Percentiles rank a stretch among this genome's conserved stretches.
Conservation (phyloP, 202 grass and related monocot species). For the Sporobolus alterniflorus region DNA sequence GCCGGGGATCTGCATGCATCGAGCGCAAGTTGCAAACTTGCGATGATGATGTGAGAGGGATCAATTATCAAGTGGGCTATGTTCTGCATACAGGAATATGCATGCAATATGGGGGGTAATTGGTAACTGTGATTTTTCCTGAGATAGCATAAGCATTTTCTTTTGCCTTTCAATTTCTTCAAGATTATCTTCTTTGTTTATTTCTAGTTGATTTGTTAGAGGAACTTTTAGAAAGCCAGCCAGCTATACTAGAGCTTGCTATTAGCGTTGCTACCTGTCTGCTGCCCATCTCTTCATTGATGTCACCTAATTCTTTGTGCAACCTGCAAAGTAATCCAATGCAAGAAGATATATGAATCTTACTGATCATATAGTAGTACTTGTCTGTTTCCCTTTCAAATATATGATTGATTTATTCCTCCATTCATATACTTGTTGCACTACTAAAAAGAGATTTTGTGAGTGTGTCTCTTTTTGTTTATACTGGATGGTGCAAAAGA, state of each 20-base stretch:
- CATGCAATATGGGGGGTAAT: conserved; percentile 67
- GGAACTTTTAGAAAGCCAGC: conserved; percentile 17
- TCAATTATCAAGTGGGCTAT: neutral
- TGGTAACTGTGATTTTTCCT: conserved; percentile 42
- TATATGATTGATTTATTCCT: conserved; percentile 23
- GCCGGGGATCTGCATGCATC: conserved; percentile 21
- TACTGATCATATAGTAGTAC: conserved; percentile 7
- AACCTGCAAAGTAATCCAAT: conserved; percentile 38
- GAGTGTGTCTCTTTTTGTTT: neutral
- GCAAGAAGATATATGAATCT: conserved; percentile 33
- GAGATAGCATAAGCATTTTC: conserved; percentile 27
- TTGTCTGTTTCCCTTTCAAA: neutral
- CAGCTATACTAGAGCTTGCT: conserved; percentile 32
- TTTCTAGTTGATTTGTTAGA: conserved; percentile 22
- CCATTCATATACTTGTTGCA: neutral
- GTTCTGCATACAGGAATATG: conserved; percentile 2
- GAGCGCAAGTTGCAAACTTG: conserved; percentile 11
- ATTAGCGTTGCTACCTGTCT: conserved; percentile 11
- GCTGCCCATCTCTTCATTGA: conserved; percentile 19
- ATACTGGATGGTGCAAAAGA: conserved; percentile 26
- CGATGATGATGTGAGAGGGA: neutral
- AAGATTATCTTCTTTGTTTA: conserved; percentile 39
- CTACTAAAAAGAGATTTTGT: neutral
- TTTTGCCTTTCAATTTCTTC: neutral
- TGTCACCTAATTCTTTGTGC: conserved; percentile 32